Evolutionary conservation across 495 filamentous ascomycete species (phyloP), one percentile per base, ranked within the genome.

Genomic region (Aspergillus panamensis): DNA sequence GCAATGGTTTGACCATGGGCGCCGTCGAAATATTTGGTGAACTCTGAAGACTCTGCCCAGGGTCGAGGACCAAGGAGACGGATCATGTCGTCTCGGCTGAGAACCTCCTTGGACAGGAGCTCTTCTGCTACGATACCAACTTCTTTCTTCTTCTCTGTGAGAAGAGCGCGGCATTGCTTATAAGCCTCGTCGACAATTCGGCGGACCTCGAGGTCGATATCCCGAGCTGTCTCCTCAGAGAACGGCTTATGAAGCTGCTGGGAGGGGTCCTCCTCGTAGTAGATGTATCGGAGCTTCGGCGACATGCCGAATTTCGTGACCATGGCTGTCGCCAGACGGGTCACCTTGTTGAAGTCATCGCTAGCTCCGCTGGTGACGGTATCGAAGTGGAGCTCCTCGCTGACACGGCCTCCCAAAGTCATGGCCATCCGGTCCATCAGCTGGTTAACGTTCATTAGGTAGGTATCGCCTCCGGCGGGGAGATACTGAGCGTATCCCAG

Each of bases 351-450:
- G 81, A 98, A 98, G 68, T 98, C 94, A 70, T 98, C 94, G 39
- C 84, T 89, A 17, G 94, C 94, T 45, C 94, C 94, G 57, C 87
- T 90, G 6, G 95, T 98, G 20, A 98, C 93, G 9, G 90, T 96
- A 21, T 92, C 87, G 72, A 97, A 98, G 73, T 97, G 91, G 4
- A 98, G 69, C 73, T 98, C 94, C 73, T 98, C 94, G 37, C 87
- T 92, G 40, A 98, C 89, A 60, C 94, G 87, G 3, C 94, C 94
- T 63, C 89, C 94, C 39, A 98, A 84, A 16, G 94, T 96, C 94
- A 98, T 98, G 59, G 95, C 94, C 95, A 98, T 98, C 58, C 95
- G 91, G 73, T 98, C 94, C 92, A 97, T 97, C 25, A 98, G 77
- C 76, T 98, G 94, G 71, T 92, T 87, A 61, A 90, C 86, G 61